Conservation (phyloP, 2,329 filamentous ascomycete species). For the Seiridium cupressi region DNA sequence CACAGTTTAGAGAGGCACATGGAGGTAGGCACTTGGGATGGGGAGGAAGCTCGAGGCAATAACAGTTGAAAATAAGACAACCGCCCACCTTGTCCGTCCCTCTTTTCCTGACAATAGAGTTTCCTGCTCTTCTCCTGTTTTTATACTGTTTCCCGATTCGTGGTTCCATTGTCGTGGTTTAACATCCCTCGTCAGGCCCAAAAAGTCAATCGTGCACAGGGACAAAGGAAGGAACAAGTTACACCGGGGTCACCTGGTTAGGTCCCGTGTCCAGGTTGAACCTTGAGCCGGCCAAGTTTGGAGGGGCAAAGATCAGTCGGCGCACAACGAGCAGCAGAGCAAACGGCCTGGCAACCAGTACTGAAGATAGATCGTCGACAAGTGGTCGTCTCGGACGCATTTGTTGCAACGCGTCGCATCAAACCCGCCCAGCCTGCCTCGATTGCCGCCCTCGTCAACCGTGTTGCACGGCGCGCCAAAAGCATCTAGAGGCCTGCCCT, state of each 20-base stretch:
- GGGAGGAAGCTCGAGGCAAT: background rate
- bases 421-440: background rate
- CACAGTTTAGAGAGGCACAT: background rate
- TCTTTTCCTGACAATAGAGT: background rate
- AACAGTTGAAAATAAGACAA: background rate
- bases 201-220: too few relatives aligned
- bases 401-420: background rate
- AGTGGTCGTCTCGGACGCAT: background rate
- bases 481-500: background rate
- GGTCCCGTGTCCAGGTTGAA: slow-evolving; percentile 3
- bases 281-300: background rate
- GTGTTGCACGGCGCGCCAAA: background rate
- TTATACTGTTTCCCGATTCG: background rate
- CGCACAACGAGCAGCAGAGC: background rate
- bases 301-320: slow-evolving; percentile 6
- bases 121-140: background rate
- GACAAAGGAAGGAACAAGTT: background rate
- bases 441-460: background rate
- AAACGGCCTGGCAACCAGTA: background rate
- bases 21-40: background rate
- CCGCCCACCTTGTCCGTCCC: background rate
- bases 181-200: background rate
- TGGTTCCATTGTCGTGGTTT: background rate
- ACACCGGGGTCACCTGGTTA: background rate
- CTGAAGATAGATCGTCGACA: background rate